phyloP scores from a whole-genome alignment of 371 early-diverging fungal genomes.

The Cokeromyces recurvatus region DNA sequence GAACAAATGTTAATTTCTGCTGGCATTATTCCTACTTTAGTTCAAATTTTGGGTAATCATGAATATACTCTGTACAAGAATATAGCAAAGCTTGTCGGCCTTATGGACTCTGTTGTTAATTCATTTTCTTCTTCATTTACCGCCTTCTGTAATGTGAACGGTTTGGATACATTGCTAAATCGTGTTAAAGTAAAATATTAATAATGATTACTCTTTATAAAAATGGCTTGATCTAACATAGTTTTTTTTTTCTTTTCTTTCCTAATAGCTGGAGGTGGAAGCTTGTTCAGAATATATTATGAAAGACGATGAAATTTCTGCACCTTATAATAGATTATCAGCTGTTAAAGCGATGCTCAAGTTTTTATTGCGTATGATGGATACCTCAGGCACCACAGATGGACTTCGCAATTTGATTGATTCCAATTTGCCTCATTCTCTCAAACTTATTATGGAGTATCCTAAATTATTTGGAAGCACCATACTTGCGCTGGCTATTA shows the following conservation, averaged over 20 bases:
- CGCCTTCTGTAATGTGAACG: conserved; percentile 78
- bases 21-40: conserved; percentile 79
- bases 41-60: conserved; percentile 55
- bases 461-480: conserved; percentile 72
- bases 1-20: conserved; percentile 89
- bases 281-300: conserved; percentile 1
- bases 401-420: conserved; percentile 93
- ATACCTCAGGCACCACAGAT: conserved; percentile 83
- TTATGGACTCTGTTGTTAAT: conserved; percentile 82
- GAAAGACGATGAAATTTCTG: conserved; percentile 3
- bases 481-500: conserved; percentile 75
- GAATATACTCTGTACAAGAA: conserved; percentile 52
- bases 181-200: conserved; percentile 64
- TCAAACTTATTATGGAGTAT: conserved; percentile 69
- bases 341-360: conserved; percentile 87
- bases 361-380: conserved; percentile 90
- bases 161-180: conserved; percentile 70
- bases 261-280: conserved; percentile 10
- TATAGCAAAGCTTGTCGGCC: conserved; percentile 64
- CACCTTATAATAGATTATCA: conserved; percentile 55
- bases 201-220: conserved; percentile 21
- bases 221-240: conserved; percentile 38
- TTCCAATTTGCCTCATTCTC: conserved; percentile 73
- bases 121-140: conserved; percentile 71
- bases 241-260: conserved; percentile 20